A percentile compares a stretch with the other conserved stretches of the same genome.
These are phyloP conservation scores for Nothophaeocryptopus gaeumannii DNA, from an alignment of 2,329 filamentous ascomycete species.

Conservation along the genomic window DNA sequence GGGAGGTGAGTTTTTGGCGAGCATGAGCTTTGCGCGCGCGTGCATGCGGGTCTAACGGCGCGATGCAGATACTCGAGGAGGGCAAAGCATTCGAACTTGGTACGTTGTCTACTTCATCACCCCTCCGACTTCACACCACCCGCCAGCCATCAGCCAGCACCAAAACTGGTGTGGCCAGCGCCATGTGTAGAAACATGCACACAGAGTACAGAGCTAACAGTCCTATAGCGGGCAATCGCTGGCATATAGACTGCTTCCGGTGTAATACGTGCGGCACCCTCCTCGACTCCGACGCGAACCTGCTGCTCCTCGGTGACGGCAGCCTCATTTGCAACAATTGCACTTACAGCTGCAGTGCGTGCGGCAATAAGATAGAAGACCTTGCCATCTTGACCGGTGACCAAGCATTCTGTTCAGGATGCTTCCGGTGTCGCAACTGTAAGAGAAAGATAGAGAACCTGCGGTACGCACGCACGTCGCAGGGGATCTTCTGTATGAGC, in stretches of 20 bases:
- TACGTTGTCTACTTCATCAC: constrained; percentile 41
- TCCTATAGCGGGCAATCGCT: constrained; percentile 27
- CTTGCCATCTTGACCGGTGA: constrained; percentile 95
- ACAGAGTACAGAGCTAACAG: constrained; percentile 6
- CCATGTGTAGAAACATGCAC: background rate
- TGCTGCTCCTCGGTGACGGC: constrained; percentile 93
- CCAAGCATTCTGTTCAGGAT: constrained; percentile 95
- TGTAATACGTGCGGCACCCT: constrained; percentile 84
- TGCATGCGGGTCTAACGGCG: constrained; percentile 8
- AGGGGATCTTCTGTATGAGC: constrained; percentile 99
- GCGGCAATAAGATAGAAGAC: constrained; percentile 96
- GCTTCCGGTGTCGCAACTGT: constrained; percentile 96
- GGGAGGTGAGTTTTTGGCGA: constrained; percentile 61
- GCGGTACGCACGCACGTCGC: constrained; percentile 92
- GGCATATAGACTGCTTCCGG: constrained; percentile 91
- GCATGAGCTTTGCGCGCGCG: no score
- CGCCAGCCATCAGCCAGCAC: no score
- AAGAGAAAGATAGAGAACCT: constrained; percentile 99
- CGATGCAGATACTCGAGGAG: constrained; percentile 83
- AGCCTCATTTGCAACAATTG: constrained; percentile 99
- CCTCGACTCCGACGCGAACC: constrained; percentile 96
- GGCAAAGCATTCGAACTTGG: constrained; percentile 97
- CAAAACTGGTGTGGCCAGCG: no score
- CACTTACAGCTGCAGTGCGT: constrained; percentile 97
- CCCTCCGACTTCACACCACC: background rate